Base-by-base conservation (phyloP, 331 rosid genomes). In the Telfairia occidentalis region DNA sequence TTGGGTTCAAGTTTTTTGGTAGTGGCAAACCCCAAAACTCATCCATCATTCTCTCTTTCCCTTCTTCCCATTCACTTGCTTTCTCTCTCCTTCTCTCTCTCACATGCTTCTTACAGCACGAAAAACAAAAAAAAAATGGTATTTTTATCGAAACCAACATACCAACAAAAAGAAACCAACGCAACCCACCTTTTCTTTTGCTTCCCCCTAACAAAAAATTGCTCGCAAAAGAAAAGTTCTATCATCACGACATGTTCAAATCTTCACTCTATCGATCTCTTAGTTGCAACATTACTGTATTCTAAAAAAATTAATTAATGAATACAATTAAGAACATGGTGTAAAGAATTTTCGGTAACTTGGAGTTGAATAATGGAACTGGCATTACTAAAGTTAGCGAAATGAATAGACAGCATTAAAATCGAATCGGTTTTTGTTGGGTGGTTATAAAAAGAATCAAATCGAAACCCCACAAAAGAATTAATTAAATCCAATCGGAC, bases 391-490 rank as follows among this genome's bases (percentile, higher is more conserved):
- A 26, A 38, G 74, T 69, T 15, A 43, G 24, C 3, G 7, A 69
- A 69, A 43, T 69, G 5, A 24, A 15, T 69, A 8, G 38, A 69
- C 2, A 63, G 21, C 43, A 52, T 24, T 69, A 13, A 26, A 69
- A 69, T 69, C 0, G 55, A 69, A 42, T 40, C 1, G 73, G n/a
- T n/a, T 69, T 69, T 45, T 28, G 45, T 69, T 69, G 55, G 38
- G 38, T 23, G 38, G 74, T 40, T 43, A 67, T 43, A 30, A 59
- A 70, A 70, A 28, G 72, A 65, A 46, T 70, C 45, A 46, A 71
- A 46, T 48, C 15, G 10, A 24, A 71, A 71, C 59, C 75, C 75
- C 75, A 71, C 54, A 24, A 43, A 13, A 32, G 54, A 69, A 40
- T 24, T 69, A 69, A 67, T 11, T n/a, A 7, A 64, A 12, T 65